Percentiles rank a stretch among this genome's conserved stretches.
Conservation (phyloP, 73 alveolate species). For the Paramecium sonneborni region DNA sequence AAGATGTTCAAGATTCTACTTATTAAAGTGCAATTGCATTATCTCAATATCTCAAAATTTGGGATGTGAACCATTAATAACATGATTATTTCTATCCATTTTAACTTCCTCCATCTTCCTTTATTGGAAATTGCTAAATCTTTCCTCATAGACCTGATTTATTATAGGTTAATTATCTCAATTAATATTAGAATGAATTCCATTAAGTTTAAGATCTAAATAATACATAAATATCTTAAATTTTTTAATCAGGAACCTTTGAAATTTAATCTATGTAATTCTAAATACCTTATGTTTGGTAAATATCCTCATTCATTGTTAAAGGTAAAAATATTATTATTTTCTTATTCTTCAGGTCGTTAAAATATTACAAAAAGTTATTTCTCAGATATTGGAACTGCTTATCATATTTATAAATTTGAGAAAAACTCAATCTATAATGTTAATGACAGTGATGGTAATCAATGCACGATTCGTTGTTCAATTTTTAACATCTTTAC, state of each 20-base stretch:
- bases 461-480: not conserved
- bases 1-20: not conserved
- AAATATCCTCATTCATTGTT: not conserved
- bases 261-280: not conserved
- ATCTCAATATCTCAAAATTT: not conserved
- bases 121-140: not conserved
- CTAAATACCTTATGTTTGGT: constrained; percentile 24
- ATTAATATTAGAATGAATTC: not conserved
- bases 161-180: not conserved
- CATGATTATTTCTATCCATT: not conserved
- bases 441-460: not conserved
- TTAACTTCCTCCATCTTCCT: not conserved
- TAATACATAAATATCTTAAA: not conserved
- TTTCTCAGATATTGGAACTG: not conserved
- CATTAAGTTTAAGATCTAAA: not conserved
- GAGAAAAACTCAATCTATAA: not conserved
- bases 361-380: not conserved
- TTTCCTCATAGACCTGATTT: constrained; percentile 15
- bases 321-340: not conserved
- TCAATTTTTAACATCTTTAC: not conserved
- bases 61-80: not conserved
- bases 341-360: not conserved
- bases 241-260: not conserved
- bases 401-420: not conserved
- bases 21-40: not conserved